These are phyloP conservation scores for Dillenia suffruticosa DNA, from an alignment of 164 flowering plant species.

Conservation along the genomic window DNA sequence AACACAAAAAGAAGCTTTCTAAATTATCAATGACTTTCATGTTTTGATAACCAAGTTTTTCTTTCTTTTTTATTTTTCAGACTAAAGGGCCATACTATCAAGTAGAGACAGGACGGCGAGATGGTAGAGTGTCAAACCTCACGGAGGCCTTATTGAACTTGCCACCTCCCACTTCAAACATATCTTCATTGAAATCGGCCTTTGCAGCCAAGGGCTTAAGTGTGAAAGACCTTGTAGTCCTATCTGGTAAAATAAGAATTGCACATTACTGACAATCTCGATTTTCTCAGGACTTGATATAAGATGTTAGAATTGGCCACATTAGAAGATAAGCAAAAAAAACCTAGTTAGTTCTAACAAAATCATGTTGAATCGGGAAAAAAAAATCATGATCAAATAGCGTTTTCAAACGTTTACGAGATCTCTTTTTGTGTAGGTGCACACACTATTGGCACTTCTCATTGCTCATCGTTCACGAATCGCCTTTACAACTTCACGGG, in stretches of 20 bases:
- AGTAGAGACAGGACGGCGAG: slow-evolving; percentile 65
- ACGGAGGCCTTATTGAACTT: slow-evolving; percentile 37
- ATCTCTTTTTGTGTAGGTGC: slow-evolving; percentile 26
- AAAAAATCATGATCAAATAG: not conserved
- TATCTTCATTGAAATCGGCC: slow-evolving; percentile 23
- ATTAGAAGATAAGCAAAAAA: not conserved
- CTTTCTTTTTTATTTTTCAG: slow-evolving; percentile 13
- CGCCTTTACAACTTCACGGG: slow-evolving; percentile 74
- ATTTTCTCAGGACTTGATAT: not conserved
- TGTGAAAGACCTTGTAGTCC: slow-evolving; percentile 51
- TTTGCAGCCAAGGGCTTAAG: slow-evolving; percentile 37
- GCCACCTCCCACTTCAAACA: slow-evolving; percentile 37
- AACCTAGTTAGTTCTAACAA: not conserved
- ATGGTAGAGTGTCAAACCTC: slow-evolving; percentile 42
- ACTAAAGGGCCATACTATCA: slow-evolving; percentile 36
- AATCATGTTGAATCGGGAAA: not conserved
- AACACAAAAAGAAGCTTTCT: no score
- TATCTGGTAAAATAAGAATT: slow-evolving; percentile 40
- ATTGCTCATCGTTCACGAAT: slow-evolving; percentile 37
- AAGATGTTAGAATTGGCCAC: not conserved
- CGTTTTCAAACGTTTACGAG: not conserved
- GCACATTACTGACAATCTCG: not conserved
- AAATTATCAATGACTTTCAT: not conserved
- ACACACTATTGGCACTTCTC: slow-evolving; percentile 57
- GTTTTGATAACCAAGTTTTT: not conserved